Evolutionary conservation across 306 rosid genomes (phyloP).

Genomic region (Datisca glomerata): DNA sequence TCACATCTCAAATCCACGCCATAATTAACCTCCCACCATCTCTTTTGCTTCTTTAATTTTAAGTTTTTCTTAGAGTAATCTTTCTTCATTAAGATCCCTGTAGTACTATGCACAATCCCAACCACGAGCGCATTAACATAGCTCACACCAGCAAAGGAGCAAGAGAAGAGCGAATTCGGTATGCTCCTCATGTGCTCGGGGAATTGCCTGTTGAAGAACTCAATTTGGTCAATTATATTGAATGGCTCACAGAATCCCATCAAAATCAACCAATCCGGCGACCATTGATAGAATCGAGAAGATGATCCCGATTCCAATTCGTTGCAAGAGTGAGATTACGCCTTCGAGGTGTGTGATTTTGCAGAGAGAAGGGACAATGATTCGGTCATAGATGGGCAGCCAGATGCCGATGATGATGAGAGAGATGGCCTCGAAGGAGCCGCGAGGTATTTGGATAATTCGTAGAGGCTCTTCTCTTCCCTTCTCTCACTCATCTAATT

Average conservation of each 20-base stretch:
- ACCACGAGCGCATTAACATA: conserved; percentile 40
- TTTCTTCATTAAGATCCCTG: conserved; percentile 44
- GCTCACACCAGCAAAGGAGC: conserved; percentile 38
- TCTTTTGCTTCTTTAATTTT: too few species aligned
- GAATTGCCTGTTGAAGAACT: conserved; percentile 51
- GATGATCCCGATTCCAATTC: conserved; percentile 50
- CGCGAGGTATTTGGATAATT: conserved; percentile 65
- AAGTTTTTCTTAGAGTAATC: too few species aligned
- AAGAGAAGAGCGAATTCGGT: conserved; percentile 47
- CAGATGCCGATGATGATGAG: conserved; percentile 28
- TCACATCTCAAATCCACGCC: too few species aligned
- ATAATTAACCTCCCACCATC: too few species aligned
- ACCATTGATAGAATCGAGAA: conserved; percentile 47
- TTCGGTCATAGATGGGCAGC: conserved; percentile 41
- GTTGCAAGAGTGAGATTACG: conserved; percentile 47
- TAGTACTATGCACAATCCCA: conserved; percentile 26
- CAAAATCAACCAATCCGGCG: conserved; percentile 34
- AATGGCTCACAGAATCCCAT: conserved; percentile 63
- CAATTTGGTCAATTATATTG: conserved; percentile 42
- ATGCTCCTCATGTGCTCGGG: conserved; percentile 62
- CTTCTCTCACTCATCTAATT: too few species aligned
- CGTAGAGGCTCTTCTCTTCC: too few species aligned
- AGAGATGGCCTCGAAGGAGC: conserved; percentile 40
- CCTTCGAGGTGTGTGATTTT: conserved; percentile 35
- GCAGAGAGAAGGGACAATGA: conserved; percentile 35